Percentiles rank a stretch among this genome's conserved stretches.
Conservation (phyloP, 139 green algal species). For the Asterochloris sp. region DNA sequence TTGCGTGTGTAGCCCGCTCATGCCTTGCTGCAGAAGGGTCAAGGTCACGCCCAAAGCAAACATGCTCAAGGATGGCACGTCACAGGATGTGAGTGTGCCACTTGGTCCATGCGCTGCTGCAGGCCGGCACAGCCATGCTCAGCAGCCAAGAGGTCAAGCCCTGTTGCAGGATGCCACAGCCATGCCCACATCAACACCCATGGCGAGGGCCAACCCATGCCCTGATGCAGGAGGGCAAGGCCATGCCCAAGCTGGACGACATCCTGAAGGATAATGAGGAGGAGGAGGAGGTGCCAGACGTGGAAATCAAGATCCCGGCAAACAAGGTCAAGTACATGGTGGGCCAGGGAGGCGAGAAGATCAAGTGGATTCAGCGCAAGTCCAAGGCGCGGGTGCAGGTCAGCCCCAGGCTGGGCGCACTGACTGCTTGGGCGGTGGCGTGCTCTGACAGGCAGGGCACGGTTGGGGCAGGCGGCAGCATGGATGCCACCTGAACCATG, state of each 20-base stretch:
- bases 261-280: slow-evolving; percentile 47
- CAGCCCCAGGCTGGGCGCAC: not conserved
- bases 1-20: too few species aligned
- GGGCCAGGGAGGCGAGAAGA: slow-evolving; percentile 70
- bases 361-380: slow-evolving; percentile 80
- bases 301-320: slow-evolving; percentile 56
- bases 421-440: not conserved
- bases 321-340: slow-evolving; percentile 84
- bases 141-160: not conserved
- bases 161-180: not conserved
- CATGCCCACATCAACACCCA: not conserved
- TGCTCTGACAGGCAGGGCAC: not conserved
- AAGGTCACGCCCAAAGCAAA: not conserved
- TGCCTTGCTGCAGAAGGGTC: not conserved
- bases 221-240: slow-evolving; percentile 41
- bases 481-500: not conserved
- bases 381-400: slow-evolving; percentile 75
- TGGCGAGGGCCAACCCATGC: not conserved
- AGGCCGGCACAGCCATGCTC: not conserved
- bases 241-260: slow-evolving; percentile 41
- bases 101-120: not conserved
- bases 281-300: slow-evolving; percentile 55
- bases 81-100: not conserved
- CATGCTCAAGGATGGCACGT: not conserved
- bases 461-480: not conserved